phyloP scores from a whole-genome alignment of 495 filamentous ascomycete genomes.

The Penicillium dipodomyicola region DNA sequence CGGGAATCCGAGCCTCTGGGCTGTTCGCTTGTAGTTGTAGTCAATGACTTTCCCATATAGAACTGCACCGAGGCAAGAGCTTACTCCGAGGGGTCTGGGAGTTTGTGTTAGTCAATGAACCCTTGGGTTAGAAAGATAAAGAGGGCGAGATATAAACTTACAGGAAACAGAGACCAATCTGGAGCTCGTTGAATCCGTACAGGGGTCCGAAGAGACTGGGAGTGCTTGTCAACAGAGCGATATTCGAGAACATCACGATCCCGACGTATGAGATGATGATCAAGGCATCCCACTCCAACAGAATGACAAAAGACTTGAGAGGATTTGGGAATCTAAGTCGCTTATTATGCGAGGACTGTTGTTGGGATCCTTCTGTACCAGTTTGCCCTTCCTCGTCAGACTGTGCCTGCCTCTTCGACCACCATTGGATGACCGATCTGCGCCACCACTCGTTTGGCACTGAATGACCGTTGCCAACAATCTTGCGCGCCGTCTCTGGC shows the following conservation, averaged over 20 bases:
- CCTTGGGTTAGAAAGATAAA: neutral
- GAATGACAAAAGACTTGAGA: slow-evolving; percentile 57
- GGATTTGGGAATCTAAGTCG: slow-evolving; percentile 66
- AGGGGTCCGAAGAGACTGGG: slow-evolving; percentile 59
- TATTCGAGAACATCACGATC: slow-evolving; percentile 54
- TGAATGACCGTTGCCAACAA: slow-evolving; percentile 65
- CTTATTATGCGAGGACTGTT: slow-evolving; percentile 17
- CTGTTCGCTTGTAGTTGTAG: slow-evolving; percentile 55
- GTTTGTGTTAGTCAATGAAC: slow-evolving; percentile 10
- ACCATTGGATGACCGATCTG: slow-evolving; percentile 40
- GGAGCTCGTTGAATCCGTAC: slow-evolving; percentile 64
- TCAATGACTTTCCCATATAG: slow-evolving; percentile 56
- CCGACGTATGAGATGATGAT: slow-evolving; percentile 56
- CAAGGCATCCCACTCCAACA: slow-evolving; percentile 62
- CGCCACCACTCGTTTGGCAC: slow-evolving; percentile 33
- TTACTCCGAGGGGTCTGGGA: slow-evolving; percentile 50
- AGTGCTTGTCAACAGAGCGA: slow-evolving; percentile 49
- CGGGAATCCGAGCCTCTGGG: slow-evolving; percentile 44
- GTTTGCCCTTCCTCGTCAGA: slow-evolving; percentile 23
- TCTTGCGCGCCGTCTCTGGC: slow-evolving; percentile 67
- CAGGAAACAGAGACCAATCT: slow-evolving; percentile 57
- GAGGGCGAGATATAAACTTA: slow-evolving; percentile 10
- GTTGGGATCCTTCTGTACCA: neutral
- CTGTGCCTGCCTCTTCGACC: slow-evolving; percentile 13
- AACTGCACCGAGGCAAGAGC: slow-evolving; percentile 47